Conservation (phyloP, 331 rosid species). For the Pyracantha coccinea region DNA sequence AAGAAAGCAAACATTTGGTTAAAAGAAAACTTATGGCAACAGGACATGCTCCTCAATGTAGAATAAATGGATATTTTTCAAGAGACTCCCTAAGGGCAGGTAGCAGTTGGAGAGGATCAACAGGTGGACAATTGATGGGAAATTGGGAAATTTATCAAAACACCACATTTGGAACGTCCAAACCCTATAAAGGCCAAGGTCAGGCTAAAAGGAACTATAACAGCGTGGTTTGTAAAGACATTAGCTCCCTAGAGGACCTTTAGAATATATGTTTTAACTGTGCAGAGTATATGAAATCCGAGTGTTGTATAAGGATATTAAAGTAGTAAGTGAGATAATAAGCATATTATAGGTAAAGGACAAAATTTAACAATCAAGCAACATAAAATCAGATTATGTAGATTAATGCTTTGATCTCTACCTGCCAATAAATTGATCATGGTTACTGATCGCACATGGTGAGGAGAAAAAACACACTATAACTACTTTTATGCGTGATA, state of each 20-base stretch:
- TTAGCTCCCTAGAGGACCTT: not conserved
- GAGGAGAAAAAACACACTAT: not conserved
- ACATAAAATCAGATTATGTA: not conserved
- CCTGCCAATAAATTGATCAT: not conserved
- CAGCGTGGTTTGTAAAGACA: not conserved
- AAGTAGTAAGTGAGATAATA: not conserved
- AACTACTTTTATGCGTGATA: not conserved
- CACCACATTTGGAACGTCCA: not conserved
- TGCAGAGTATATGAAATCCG: not conserved
- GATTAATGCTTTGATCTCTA: not conserved
- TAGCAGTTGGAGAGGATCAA: not conserved
- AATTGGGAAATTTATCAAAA: not conserved
- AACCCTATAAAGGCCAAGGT: not conserved
- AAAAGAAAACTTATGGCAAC: not conserved
- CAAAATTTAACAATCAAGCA: not conserved
- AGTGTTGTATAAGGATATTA: not conserved
- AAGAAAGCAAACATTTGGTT: constrained; percentile 13
- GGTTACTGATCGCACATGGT: not conserved
- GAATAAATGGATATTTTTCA: not conserved
- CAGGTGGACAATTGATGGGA: not conserved
- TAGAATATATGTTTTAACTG: not conserved
- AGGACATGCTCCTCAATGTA: not conserved
- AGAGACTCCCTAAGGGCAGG: not conserved
- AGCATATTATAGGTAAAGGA: not conserved
- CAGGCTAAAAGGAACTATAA: not conserved